Percentiles rank a stretch among this genome's conserved stretches.
These are phyloP conservation scores for Solanum pennellii DNA, from an alignment of 257 asterid species.

Conservation along the genomic window DNA sequence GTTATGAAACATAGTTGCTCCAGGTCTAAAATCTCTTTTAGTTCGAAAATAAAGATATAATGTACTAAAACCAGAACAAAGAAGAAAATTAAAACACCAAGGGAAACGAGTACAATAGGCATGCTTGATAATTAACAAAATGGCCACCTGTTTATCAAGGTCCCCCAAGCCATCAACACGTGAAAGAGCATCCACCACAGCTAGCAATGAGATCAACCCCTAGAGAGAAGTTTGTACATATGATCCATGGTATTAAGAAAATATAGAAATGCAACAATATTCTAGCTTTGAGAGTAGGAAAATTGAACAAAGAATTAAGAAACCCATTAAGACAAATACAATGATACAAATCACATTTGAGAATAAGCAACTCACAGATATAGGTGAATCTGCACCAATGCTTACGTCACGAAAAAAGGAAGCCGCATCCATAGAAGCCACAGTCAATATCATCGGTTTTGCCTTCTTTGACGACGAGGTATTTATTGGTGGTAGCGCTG, in stretches of 20 bases:
- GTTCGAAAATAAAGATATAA: neutral
- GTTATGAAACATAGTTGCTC: neutral
- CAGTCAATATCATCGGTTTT: conserved; percentile 54
- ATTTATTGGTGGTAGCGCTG: conserved; percentile 82
- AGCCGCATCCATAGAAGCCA: conserved; percentile 93
- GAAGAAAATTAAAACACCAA: neutral
- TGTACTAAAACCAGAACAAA: neutral
- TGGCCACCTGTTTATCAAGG: conserved; percentile 71
- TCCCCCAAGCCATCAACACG: conserved; percentile 42
- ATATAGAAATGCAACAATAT: neutral
- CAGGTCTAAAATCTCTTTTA: neutral
- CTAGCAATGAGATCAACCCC: conserved; percentile 91
- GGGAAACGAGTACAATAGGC: neutral
- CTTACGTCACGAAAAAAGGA: conserved; percentile 93
- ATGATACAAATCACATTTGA: neutral
- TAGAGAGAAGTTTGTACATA: conserved; percentile 11
- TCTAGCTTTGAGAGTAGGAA: neutral
- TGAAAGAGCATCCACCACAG: conserved; percentile 90
- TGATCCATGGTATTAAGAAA: neutral
- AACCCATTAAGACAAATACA: neutral
- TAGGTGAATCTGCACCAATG: conserved; percentile 92
- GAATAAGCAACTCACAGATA: conserved; percentile 62
- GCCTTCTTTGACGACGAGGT: conserved; percentile 31
- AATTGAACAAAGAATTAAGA: neutral
- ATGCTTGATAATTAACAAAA: neutral